Percentiles rank a stretch among this genome's conserved stretches.
These are phyloP conservation scores for Salinomyces thailandicus DNA, from an alignment of 2,329 filamentous ascomycete species.

Conservation along the genomic window DNA sequence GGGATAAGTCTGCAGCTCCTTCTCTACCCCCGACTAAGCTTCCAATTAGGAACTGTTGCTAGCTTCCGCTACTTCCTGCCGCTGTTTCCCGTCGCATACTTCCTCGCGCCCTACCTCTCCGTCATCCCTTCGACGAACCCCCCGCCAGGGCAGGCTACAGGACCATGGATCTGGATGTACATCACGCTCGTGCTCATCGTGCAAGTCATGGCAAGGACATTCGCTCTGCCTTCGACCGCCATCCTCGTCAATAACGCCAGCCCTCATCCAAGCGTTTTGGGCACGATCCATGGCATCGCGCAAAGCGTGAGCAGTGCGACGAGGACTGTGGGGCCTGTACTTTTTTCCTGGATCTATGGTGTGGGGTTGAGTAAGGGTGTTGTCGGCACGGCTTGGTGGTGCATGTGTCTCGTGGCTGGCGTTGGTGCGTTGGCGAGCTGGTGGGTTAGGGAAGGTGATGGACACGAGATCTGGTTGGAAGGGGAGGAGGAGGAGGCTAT, in stretches of 20 bases:
- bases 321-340: constrained; percentile 45
- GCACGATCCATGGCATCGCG: constrained; percentile 49
- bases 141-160: constrained; percentile 32
- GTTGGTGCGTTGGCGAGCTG: constrained; percentile 48
- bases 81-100: constrained; percentile 37
- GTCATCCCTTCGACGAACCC: constrained; percentile 30
- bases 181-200: constrained; percentile 33
- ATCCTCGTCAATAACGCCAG: constrained; percentile 53
- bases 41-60: constrained; percentile 31
- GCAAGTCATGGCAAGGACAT: constrained; percentile 38
- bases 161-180: constrained; percentile 32
- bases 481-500: constrained; percentile 34
- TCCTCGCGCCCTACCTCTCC: constrained; percentile 34
- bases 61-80: constrained; percentile 33
- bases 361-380: constrained; percentile 42
- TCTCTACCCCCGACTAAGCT: constrained; percentile 34
- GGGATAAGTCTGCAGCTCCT: constrained; percentile 38
- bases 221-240: constrained; percentile 46
- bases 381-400: constrained; percentile 50
- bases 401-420: constrained; percentile 42
- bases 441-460: constrained; percentile 52
- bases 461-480: constrained; percentile 48
- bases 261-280: constrained; percentile 46
- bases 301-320: constrained; percentile 45
- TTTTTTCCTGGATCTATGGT: constrained; percentile 44